A percentile compares a stretch with the other conserved stretches of the same genome.
Conservation (phyloP, 2,329 filamentous ascomycete genomes). For the Helotiales sp. region DNA sequence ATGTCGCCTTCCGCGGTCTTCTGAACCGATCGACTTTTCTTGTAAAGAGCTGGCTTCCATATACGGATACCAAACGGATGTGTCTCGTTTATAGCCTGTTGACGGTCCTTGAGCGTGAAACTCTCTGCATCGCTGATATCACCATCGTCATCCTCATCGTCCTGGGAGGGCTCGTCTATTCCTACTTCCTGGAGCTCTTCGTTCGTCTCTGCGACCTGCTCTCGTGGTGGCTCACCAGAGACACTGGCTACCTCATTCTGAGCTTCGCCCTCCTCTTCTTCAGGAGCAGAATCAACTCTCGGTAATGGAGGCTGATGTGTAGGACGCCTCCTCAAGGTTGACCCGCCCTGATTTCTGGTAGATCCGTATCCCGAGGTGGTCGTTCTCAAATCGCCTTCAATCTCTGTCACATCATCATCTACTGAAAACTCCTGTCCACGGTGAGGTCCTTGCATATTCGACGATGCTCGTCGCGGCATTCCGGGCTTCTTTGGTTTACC, state of each 20-base stretch:
- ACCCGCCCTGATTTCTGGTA: slow-evolving; percentile 47
- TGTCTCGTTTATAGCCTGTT: slow-evolving; percentile 97
- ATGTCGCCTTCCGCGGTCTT: slow-evolving; percentile 96
- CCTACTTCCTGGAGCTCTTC: slow-evolving; percentile 18
- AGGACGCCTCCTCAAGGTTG: slow-evolving; percentile 50
- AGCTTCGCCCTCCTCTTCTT: slow-evolving; percentile 41
- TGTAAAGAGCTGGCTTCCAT: slow-evolving; percentile 98
- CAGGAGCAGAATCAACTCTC: slow-evolving; percentile 48
- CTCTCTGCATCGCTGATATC: slow-evolving; percentile 91
- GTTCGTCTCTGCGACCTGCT: not conserved
- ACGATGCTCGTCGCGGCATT: slow-evolving; percentile 72
- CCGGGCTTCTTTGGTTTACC: slow-evolving; percentile 59
- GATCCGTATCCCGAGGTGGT: slow-evolving; percentile 38
- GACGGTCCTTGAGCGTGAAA: slow-evolving; percentile 94
- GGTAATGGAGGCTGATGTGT: slow-evolving; percentile 46
- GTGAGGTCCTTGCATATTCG: slow-evolving; percentile 68
- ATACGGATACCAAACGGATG: slow-evolving; percentile 98
- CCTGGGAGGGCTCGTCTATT: slow-evolving; percentile 31
- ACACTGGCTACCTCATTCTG: slow-evolving; percentile 19
- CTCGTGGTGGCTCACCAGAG: slow-evolving; percentile 12
- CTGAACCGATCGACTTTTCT: slow-evolving; percentile 94
- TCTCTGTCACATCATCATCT: slow-evolving; percentile 82
- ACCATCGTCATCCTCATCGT: slow-evolving; percentile 58
- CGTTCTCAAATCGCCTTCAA: slow-evolving; percentile 64
- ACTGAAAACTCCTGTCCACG: slow-evolving; percentile 87